Conservation (phyloP, 176 grass and related monocot species). For the Musa beccarii region DNA sequence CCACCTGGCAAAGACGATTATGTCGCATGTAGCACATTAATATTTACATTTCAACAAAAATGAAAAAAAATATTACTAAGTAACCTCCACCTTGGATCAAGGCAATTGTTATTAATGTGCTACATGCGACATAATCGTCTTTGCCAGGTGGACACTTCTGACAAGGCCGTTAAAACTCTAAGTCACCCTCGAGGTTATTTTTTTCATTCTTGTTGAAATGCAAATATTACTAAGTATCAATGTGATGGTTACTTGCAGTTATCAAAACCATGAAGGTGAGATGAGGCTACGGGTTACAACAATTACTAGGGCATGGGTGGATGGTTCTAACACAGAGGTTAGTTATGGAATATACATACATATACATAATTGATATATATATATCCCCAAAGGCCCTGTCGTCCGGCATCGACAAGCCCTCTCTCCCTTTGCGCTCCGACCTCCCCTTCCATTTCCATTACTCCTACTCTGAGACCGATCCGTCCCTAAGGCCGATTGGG, state of each 20-base stretch:
- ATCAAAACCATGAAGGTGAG: constrained; percentile 88
- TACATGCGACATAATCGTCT: too few species aligned
- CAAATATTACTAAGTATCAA: background rate
- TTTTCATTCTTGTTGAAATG: constrained; percentile 21
- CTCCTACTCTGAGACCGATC: constrained; percentile 77
- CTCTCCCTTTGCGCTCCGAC: constrained; percentile 32
- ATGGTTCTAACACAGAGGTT: constrained; percentile 78
- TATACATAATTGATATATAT: too few species aligned
- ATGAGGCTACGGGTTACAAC: constrained; percentile 85
- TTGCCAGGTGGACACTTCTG: too few species aligned
- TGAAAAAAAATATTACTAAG: too few species aligned
- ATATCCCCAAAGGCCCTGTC: background rate
- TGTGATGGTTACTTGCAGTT: constrained; percentile 42
- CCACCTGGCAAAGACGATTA: too few species aligned
- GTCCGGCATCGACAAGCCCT: background rate
- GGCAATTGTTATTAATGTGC: too few species aligned
- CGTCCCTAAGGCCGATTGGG: constrained; percentile 53
- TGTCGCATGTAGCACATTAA: too few species aligned
- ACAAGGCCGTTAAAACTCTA: too few species aligned
- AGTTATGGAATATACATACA: constrained; percentile 3
- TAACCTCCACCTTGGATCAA: too few species aligned
- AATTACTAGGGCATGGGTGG: constrained; percentile 85
- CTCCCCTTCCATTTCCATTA: constrained; percentile 88
- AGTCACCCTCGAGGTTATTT: background rate
- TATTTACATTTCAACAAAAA: too few species aligned